Conservation (phyloP, 1,284 basidiomycete genomes). For the Fomitopsis betulina region DNA sequence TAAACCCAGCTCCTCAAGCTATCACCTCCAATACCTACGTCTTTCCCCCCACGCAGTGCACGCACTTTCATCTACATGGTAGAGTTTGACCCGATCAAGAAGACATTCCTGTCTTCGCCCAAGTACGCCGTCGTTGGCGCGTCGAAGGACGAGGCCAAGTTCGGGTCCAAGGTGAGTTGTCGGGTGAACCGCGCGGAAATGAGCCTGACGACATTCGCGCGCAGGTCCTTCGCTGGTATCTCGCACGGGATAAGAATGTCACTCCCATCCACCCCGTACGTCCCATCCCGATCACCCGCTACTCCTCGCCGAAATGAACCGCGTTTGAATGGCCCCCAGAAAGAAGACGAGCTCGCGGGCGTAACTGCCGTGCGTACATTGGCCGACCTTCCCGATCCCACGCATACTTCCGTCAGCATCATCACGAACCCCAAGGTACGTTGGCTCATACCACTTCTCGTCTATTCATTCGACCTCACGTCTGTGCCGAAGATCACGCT, state of each 20-base stretch:
- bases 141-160: conserved; percentile 72
- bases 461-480: neutral
- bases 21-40: neutral
- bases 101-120: conserved; percentile 55
- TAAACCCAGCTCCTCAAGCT: neutral
- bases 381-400: conserved; percentile 54
- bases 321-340: conserved; percentile 33
- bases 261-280: conserved; percentile 68
- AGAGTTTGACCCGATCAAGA: conserved; percentile 37
- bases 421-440: conserved; percentile 68
- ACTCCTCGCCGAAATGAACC: neutral
- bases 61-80: conserved; percentile 14
- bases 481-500: conserved; percentile 54
- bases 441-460: neutral
- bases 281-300: neutral
- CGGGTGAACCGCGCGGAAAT: neutral
- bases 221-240: conserved; percentile 76
- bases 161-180: conserved; percentile 60
- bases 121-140: conserved; percentile 76
- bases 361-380: conserved; percentile 49
- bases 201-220: neutral
- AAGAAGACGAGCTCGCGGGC: conserved; percentile 62
- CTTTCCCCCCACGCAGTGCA: neutral
- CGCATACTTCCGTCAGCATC: conserved; percentile 73
- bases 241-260: conserved; percentile 53